Conservation (phyloP, 78 protist species). For the Dictyostelium intermedium region DNA sequence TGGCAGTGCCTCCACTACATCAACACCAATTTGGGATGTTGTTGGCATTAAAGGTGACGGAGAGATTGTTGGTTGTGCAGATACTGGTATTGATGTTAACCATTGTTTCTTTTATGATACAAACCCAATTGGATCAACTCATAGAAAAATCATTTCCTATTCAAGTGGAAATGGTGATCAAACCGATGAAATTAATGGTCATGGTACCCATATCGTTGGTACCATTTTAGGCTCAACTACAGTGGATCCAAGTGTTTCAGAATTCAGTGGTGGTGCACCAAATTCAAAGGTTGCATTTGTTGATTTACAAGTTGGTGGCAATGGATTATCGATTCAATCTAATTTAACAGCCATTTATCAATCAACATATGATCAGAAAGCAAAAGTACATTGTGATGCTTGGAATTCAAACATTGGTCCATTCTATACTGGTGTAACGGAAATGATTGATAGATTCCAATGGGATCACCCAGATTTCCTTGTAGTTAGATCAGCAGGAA, state of each 20-base stretch:
- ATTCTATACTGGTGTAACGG: not conserved
- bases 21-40: slow-evolving; percentile 23
- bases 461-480: not conserved
- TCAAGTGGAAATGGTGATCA: not conserved
- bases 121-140: not conserved
- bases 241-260: not conserved
- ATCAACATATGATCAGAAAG: not conserved
- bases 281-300: slow-evolving; percentile 14
- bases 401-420: slow-evolving; percentile 44
- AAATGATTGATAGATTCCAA: slow-evolving; percentile 20
- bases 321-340: not conserved
- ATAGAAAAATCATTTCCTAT: slow-evolving; percentile 27
- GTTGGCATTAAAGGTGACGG: not conserved
- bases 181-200: not conserved
- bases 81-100: slow-evolving; percentile 37
- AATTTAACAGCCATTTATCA: not conserved
- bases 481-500: slow-evolving; percentile 27
- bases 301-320: not conserved
- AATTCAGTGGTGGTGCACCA: slow-evolving; percentile 14
- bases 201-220: slow-evolving; percentile 51
- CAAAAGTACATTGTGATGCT: slow-evolving; percentile 30
- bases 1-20: not conserved
- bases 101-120: slow-evolving; percentile 52
- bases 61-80: slow-evolving; percentile 37
- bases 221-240: not conserved